Conservation (phyloP, 208 protist genomes). For the Leishmania braziliensis region DNA sequence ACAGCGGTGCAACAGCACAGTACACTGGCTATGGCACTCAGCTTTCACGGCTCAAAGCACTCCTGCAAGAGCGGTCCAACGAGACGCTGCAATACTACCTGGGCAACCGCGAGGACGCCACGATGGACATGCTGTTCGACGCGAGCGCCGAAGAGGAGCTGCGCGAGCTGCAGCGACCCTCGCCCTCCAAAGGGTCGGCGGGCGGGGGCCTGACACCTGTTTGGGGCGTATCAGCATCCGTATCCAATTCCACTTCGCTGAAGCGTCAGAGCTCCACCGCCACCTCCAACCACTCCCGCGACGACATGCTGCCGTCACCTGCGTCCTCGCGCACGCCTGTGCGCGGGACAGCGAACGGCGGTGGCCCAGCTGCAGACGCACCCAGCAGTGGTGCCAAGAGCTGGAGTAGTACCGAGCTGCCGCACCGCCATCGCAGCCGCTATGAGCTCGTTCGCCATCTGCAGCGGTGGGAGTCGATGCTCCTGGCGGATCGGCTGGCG, state of each 20-base stretch:
- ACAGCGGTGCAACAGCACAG: not conserved
- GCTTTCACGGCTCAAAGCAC: conserved; percentile 36
- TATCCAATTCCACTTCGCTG: conserved; percentile 6
- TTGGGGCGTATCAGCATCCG: not conserved
- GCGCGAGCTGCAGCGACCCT: conserved; percentile 23
- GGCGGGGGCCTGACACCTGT: conserved; percentile 14
- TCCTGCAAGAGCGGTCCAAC: conserved; percentile 41
- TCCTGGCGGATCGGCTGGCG: conserved; percentile 34
- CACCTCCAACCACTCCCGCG: conserved; percentile 1
- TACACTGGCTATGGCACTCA: conserved; percentile 11
- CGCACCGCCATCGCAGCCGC: conserved; percentile 32
- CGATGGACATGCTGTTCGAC: conserved; percentile 20
- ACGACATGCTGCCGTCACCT: not conserved
- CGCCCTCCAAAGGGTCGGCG: not conserved
- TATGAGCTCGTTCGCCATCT: conserved; percentile 62
- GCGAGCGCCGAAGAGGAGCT: conserved; percentile 33
- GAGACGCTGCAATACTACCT: conserved; percentile 43
- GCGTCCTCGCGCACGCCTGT: not conserved
- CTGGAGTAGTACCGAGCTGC: not conserved
- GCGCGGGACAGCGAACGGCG: not conserved
- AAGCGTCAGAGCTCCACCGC: conserved; percentile 18
- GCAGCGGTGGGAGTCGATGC: conserved; percentile 44
- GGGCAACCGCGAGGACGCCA: conserved; percentile 18
- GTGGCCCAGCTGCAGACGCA: not conserved
- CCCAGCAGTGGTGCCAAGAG: not conserved